These are phyloP conservation scores for Botryotinia narcissicola DNA, from an alignment of 2,329 filamentous ascomycete species.

Conservation along the genomic window DNA sequence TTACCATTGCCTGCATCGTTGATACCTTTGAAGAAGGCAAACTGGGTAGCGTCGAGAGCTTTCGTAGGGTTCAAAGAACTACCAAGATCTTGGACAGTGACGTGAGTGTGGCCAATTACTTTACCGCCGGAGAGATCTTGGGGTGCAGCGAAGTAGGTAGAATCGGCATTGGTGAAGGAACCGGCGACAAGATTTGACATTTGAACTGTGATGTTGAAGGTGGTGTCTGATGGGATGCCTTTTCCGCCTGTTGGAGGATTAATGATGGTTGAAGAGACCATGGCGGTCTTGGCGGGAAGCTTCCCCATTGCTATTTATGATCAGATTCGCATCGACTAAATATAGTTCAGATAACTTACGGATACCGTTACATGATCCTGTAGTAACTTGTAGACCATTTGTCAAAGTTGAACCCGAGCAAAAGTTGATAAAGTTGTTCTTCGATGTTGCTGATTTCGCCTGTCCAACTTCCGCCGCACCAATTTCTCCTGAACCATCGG, in stretches of 20 bases:
- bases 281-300: slow-evolving; percentile 37
- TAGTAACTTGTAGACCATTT: slow-evolving; percentile 57
- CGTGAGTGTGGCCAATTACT: slow-evolving; percentile 42
- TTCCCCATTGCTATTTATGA: slow-evolving; percentile 38
- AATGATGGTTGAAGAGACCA: slow-evolving; percentile 37
- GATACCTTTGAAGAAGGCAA: slow-evolving; percentile 45
- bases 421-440: slow-evolving; percentile 40
- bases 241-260: slow-evolving; percentile 32
- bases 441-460: slow-evolving; percentile 33
- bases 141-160: slow-evolving; percentile 43
- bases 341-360: slow-evolving; percentile 29
- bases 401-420: slow-evolving; percentile 47
- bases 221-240: slow-evolving; percentile 31
- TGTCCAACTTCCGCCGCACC: slow-evolving; percentile 32
- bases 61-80: slow-evolving; percentile 35
- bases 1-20: slow-evolving; percentile 43
- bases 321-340: slow-evolving; percentile 15
- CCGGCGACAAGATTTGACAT: slow-evolving; percentile 40
- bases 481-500: slow-evolving; percentile 32
- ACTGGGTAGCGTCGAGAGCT: slow-evolving; percentile 38
- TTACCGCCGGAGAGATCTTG: slow-evolving; percentile 39
- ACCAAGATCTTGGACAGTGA: slow-evolving; percentile 42
- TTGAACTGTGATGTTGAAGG: slow-evolving; percentile 40
- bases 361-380: slow-evolving; percentile 58
- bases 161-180: slow-evolving; percentile 42